These are phyloP conservation scores for Solanum chilense DNA, from an alignment of 257 asterid genomes.

Conservation along the genomic window DNA sequence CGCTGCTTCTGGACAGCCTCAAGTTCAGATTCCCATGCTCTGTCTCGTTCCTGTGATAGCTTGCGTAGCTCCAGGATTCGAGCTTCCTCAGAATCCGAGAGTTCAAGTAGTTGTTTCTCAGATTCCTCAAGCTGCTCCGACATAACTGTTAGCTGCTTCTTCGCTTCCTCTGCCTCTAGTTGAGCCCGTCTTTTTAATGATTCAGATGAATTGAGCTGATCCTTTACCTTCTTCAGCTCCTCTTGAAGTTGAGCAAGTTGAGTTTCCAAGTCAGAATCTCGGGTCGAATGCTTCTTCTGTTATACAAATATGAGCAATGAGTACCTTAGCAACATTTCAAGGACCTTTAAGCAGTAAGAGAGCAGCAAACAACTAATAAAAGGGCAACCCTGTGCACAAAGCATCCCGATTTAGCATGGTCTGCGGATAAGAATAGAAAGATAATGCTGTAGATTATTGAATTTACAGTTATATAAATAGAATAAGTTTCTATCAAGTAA, in stretches of 20 bases:
- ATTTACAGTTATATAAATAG: not conserved
- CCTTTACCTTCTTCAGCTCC: constrained; percentile 62
- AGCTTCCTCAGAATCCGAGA: constrained; percentile 68
- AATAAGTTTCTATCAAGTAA: not conserved
- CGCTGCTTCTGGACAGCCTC: constrained; percentile 76
- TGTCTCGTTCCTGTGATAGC: constrained; percentile 79
- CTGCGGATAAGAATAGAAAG: not conserved
- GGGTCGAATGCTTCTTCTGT: constrained; percentile 51
- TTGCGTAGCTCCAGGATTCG: constrained; percentile 67
- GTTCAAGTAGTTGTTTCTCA: constrained; percentile 49
- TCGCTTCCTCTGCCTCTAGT: constrained; percentile 64
- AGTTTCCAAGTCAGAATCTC: constrained; percentile 48
- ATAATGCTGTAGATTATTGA: not conserved
- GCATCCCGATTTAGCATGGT: not conserved
- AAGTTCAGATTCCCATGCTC: constrained; percentile 74
- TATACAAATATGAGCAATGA: constrained; percentile 30
- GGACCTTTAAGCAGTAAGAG: not conserved
- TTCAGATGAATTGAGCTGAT: constrained; percentile 59
- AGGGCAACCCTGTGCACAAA: not conserved
- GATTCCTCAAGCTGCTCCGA: constrained; percentile 54
- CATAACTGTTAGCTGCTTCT: constrained; percentile 45
- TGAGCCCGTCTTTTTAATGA: constrained; percentile 51
- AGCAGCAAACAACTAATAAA: not conserved
- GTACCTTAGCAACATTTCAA: constrained; percentile 51
- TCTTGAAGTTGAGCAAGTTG: constrained; percentile 65